Evolutionary conservation across 495 filamentous ascomycete genomes (phyloP).

Genomic region (Amphirosellinia nigrospora): DNA sequence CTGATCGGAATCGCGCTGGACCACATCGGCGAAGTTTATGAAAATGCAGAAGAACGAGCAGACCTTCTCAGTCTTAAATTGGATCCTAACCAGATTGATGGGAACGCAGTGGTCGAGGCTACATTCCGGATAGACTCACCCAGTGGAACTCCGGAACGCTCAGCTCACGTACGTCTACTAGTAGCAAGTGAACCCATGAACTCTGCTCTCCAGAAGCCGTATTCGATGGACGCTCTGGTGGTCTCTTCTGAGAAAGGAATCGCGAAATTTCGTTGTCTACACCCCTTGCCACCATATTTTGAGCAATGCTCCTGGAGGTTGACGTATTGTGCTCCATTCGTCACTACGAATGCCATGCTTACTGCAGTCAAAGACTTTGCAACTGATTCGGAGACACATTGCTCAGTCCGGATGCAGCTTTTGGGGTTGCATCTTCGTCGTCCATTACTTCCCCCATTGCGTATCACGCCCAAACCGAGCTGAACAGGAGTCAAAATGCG

Average conservation of each 20-base stretch:
- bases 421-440: no score
- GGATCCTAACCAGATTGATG: slow-evolving; percentile 28
- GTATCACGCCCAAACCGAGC: no score
- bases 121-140: slow-evolving; percentile 51
- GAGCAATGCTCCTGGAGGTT: slow-evolving; percentile 53
- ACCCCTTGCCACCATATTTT: slow-evolving; percentile 48
- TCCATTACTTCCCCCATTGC: no score
- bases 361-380: no score
- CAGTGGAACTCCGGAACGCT: slow-evolving; percentile 35
- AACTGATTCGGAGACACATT: no score
- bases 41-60: slow-evolving; percentile 37
- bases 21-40: slow-evolving; percentile 53
- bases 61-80: slow-evolving; percentile 41
- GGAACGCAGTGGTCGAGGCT: slow-evolving; percentile 39
- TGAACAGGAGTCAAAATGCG: no score
- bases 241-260: slow-evolving; percentile 43
- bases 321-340: slow-evolving; percentile 50
- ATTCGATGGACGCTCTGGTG: slow-evolving; percentile 51
- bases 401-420: no score
- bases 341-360: no score
- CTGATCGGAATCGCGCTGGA: slow-evolving; percentile 55
- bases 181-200: slow-evolving; percentile 48
- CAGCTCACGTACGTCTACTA: slow-evolving; percentile 51
- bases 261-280: slow-evolving; percentile 50
- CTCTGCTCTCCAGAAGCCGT: slow-evolving; percentile 32